These are phyloP conservation scores for Phytopythium helicoides DNA, from an alignment of 352 stramenopile genomes.

Conservation along the genomic window DNA sequence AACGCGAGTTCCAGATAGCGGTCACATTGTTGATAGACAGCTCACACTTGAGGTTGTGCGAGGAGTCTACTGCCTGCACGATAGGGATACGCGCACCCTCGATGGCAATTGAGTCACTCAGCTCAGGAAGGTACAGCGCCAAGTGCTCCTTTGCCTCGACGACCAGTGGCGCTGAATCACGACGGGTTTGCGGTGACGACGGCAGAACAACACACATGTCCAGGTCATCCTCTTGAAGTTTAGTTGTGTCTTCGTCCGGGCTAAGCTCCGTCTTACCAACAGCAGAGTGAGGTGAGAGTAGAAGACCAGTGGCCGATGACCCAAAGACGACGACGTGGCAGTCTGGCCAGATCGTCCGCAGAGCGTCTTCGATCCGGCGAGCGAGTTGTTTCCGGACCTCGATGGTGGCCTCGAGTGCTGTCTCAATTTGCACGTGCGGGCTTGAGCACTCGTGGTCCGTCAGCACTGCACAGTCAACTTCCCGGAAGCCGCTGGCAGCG, in stretches of 20 bases:
- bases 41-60: slow-evolving; percentile 47
- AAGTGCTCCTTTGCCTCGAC: slow-evolving; percentile 74
- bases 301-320: slow-evolving; percentile 54
- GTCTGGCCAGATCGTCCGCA: slow-evolving; percentile 68
- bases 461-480: background rate
- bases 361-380: slow-evolving; percentile 29
- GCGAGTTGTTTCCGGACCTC: slow-evolving; percentile 31
- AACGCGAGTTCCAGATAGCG: slow-evolving; percentile 76
- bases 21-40: slow-evolving; percentile 83
- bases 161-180: slow-evolving; percentile 48
- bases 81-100: slow-evolving; percentile 66
- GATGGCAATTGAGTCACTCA: slow-evolving; percentile 26
- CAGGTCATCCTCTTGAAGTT: slow-evolving; percentile 37
- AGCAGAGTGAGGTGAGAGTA: slow-evolving; percentile 7
- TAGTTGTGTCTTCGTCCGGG: background rate
- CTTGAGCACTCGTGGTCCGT: background rate
- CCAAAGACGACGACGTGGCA: slow-evolving; percentile 63
- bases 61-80: slow-evolving; percentile 49
- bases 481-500: slow-evolving; percentile 1
- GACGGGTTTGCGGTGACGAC: slow-evolving; percentile 39
- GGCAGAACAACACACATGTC: slow-evolving; percentile 74
- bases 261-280: background rate
- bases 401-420: slow-evolving; percentile 6
- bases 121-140: slow-evolving; percentile 39
- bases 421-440: background rate